Conservation (phyloP, 352 stramenopile species). For the Labyrinthula sp. region DNA sequence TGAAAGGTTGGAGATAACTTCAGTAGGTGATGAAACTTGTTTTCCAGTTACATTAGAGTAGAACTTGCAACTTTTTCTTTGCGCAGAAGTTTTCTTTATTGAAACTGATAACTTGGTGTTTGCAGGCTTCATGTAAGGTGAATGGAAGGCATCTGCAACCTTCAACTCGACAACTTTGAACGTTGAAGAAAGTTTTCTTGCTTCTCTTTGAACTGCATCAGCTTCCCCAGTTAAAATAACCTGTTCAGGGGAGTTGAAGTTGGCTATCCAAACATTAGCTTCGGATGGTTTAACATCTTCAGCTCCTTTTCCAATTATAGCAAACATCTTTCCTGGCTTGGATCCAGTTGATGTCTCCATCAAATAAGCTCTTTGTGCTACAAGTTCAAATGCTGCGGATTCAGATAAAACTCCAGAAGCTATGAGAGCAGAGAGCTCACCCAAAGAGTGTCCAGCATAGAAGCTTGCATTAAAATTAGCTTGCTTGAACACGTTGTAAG, state of each 20-base stretch:
- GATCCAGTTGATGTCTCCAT: slow-evolving; percentile 6
- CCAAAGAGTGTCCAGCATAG: slow-evolving; percentile 10
- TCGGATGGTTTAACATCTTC: slow-evolving; percentile 7
- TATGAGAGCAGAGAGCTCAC: slow-evolving; percentile 15
- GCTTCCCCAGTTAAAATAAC: slow-evolving; percentile 12
- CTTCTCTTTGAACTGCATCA: slow-evolving; percentile 1
- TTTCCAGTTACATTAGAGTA: slow-evolving; percentile 17
- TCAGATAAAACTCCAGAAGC: slow-evolving; percentile 2
- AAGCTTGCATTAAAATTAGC: slow-evolving; percentile 14
- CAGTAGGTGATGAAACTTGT: slow-evolving; percentile 3
- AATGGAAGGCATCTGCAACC: slow-evolving; percentile 16
- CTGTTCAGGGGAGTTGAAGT: slow-evolving; percentile 20
- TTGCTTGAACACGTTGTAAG: slow-evolving; percentile 18
- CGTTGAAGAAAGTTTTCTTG: too few relatives aligned
- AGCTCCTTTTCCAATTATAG: slow-evolving; percentile 8
- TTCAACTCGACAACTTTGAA: slow-evolving; percentile 9
- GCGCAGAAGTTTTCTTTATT: neutral
- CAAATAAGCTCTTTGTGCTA: slow-evolving; percentile 7
- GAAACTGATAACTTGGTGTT: neutral
- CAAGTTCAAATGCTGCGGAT: slow-evolving; percentile 9
- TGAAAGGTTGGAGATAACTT: slow-evolving; percentile 1
- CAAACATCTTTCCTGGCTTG: slow-evolving; percentile 8
- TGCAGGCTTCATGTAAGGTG: slow-evolving; percentile 12
- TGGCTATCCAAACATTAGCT: slow-evolving; percentile 11
- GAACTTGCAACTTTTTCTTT: slow-evolving; percentile 7